phyloP scores from a whole-genome alignment of 139 green algal genomes.

The Micractinium conductrix region DNA sequence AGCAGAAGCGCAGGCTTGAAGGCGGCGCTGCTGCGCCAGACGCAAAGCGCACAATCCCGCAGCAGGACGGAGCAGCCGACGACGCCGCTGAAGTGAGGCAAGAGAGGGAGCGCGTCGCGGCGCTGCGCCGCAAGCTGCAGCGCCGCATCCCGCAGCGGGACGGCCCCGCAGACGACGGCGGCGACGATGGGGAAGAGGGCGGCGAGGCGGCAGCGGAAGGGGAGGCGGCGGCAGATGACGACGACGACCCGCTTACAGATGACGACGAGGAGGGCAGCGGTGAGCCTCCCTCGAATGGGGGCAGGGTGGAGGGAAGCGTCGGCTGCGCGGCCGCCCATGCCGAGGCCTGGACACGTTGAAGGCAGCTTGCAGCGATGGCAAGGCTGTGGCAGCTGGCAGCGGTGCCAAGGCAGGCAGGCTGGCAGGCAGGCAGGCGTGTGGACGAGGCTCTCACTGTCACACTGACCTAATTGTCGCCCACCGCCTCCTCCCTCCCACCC shows the following conservation, averaged over 20 bases:
- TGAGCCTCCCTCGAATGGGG: background rate
- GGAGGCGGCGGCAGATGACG: background rate
- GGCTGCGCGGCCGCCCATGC: too few species aligned
- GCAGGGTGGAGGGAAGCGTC: background rate
- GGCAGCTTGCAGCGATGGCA: too few species aligned
- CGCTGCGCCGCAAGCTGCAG: slow-evolving; percentile 40
- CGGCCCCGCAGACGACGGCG: background rate
- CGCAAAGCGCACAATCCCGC: slow-evolving; percentile 42
- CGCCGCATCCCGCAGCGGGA: slow-evolving; percentile 48
- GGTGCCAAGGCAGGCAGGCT: too few species aligned
- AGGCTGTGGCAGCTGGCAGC: too few species aligned
- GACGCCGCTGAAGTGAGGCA: background rate
- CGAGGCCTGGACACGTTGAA: too few species aligned
- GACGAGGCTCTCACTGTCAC: too few species aligned
- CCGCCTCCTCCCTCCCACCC: background rate
- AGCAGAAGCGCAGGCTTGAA: slow-evolving; percentile 35
- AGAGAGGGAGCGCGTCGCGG: too few species aligned
- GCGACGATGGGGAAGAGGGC: background rate
- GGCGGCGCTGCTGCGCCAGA: background rate
- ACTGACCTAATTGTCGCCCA: background rate
- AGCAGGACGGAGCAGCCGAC: slow-evolving; percentile 31
- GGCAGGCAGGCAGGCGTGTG: too few species aligned
- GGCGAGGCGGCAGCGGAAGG: background rate
- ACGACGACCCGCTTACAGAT: slow-evolving; percentile 21
- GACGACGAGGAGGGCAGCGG: slow-evolving; percentile 28